Evolutionary conservation across 2,329 filamentous ascomycete genomes (phyloP).

Genomic region (Massarina eburnea): DNA sequence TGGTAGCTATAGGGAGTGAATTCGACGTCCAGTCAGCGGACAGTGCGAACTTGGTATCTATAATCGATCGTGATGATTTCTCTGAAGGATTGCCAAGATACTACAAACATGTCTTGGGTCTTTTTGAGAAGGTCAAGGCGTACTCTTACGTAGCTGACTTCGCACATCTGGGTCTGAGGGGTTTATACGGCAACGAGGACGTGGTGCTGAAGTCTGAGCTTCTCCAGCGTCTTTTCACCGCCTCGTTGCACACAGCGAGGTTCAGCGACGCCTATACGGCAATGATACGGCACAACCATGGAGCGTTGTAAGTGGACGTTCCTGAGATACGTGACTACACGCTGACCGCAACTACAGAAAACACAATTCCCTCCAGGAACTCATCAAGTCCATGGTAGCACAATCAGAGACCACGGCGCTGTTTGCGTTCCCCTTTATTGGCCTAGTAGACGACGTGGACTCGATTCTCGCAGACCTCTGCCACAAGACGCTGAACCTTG

Average conservation of each 20-base stretch:
- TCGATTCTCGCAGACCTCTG: slow-evolving; percentile 73
- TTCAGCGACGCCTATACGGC: slow-evolving; percentile 83
- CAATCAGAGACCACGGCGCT: slow-evolving; percentile 48
- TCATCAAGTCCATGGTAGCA: slow-evolving; percentile 52
- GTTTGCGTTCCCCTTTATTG: slow-evolving; percentile 75
- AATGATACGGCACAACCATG: slow-evolving; percentile 71
- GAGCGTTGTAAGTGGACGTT: slow-evolving; percentile 54
- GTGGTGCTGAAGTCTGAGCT: slow-evolving; percentile 52
- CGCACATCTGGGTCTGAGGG: slow-evolving; percentile 66
- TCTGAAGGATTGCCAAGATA: slow-evolving; percentile 78
- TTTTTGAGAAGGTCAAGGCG: slow-evolving; percentile 77
- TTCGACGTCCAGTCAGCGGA: slow-evolving; percentile 43
- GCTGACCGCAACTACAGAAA: slow-evolving; percentile 48
- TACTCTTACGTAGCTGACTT: slow-evolving; percentile 85
- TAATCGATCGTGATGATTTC: slow-evolving; percentile 69
- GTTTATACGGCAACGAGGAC: slow-evolving; percentile 28
- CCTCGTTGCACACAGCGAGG: slow-evolving; percentile 74
- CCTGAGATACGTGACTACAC: background rate
- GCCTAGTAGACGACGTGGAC: slow-evolving; percentile 77
- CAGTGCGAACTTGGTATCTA: slow-evolving; percentile 64
- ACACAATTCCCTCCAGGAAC: slow-evolving; percentile 67
- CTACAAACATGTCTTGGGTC: slow-evolving; percentile 78
- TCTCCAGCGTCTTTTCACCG: slow-evolving; percentile 80
- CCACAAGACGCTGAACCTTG: slow-evolving; percentile 66
- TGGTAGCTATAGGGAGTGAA: slow-evolving; percentile 35